Base-by-base conservation (phyloP, 495 filamentous ascomycete genomes). In the Penicillium turbatum region DNA sequence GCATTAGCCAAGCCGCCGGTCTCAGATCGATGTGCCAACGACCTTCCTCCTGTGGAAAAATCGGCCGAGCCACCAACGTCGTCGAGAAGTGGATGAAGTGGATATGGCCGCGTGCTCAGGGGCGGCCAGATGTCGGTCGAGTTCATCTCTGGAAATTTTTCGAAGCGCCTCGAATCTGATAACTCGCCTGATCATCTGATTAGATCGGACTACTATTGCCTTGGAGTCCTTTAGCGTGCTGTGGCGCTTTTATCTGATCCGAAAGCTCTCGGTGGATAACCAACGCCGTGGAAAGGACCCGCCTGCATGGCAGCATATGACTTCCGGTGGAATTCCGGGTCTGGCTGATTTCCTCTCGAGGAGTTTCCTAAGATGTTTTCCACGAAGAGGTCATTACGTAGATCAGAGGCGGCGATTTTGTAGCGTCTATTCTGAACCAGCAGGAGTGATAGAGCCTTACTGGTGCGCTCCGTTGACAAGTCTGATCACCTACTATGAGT, bases 191-290 rank as follows among this genome's bases (percentile, higher is more conserved):
- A 26, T 13, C 30, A 51, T 51, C 48, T 43, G 48, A 51, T 51
- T 43, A 51, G 48, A 51, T 51, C 34, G 13, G 13, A 13, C 29
- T 24, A 12, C 16, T 24, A 6, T 16, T 49, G 29, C 12, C 15
- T 7, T 9, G 17, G 30, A 16, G n/a, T n/a, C 17, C 16, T 10
- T 27, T 49, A 35, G 34, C 32, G 31, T 12, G 3, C 11, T 24
- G 36, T 35, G 48, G 37, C 37, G 37, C 7, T 39, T 41, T 43
- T 51, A 51, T 51, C 48, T 51, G 48, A 51, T 51, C 48, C 48
- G 38, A 46, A 34, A 5, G 6, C 15, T 10, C 15, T 34, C 29
- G 16, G 43, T 21, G 30, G 15, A 32, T 32, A 27, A 2, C 3
- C 6, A 29, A 24, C 21, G 24, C 27, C 24, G 10, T 37, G 35